Percentiles rank a stretch among this genome's conserved stretches.
phyloP scores from a whole-genome alignment of 2,329 filamentous ascomycete species.

The Cladophialophora immunda region DNA sequence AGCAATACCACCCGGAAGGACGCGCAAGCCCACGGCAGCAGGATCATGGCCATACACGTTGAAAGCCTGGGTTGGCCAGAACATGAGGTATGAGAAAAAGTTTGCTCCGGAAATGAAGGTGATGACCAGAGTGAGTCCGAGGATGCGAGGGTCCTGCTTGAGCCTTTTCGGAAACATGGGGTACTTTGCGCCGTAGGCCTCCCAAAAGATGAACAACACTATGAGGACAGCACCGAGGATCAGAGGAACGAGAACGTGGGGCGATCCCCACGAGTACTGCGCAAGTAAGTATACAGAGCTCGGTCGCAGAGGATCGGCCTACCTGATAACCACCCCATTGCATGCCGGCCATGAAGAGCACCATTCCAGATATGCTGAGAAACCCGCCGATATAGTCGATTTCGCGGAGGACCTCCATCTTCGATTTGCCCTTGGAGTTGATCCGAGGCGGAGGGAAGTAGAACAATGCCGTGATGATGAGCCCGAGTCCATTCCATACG shows the following conservation, averaged over 20 bases:
- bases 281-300: not conserved
- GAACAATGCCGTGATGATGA: constrained; percentile 53
- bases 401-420: constrained; percentile 51
- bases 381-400: constrained; percentile 61
- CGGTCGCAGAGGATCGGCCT: not conserved
- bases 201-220: constrained; percentile 54
- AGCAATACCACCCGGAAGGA: constrained; percentile 69
- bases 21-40: constrained; percentile 68
- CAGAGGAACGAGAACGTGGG: constrained; percentile 56
- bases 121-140: constrained; percentile 64
- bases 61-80: constrained; percentile 71
- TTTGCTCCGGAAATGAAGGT: constrained; percentile 68
- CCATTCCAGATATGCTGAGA: constrained; percentile 49
- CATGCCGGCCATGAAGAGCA: constrained; percentile 52
- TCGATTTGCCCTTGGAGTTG: constrained; percentile 42
- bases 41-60: constrained; percentile 73
- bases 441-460: constrained; percentile 57
- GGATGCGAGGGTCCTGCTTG: constrained; percentile 58
- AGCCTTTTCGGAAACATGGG: constrained; percentile 56
- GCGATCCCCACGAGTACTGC: constrained; percentile 54
- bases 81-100: constrained; percentile 63
- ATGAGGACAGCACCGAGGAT: constrained; percentile 54
- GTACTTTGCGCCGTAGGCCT: constrained; percentile 54
- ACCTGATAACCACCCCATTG: constrained; percentile 62
- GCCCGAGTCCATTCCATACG: constrained; percentile 52